Evolutionary conservation across 768 basidiomycete genomes (phyloP).

Genomic region (Russula compacta): DNA sequence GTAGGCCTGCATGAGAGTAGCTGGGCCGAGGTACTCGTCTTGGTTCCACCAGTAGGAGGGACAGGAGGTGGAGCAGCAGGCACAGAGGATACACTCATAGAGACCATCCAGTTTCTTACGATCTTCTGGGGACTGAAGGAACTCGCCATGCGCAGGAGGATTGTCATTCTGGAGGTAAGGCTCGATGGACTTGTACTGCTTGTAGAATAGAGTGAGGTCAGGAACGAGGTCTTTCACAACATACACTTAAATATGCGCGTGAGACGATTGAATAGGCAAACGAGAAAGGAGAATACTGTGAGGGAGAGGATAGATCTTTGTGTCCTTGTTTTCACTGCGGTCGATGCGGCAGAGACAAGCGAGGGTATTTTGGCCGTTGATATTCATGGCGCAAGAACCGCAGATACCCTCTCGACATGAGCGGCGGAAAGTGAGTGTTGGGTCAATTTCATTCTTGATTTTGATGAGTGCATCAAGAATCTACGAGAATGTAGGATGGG

Average conservation of each 20-base stretch:
- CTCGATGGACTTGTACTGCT: constrained; percentile 99
- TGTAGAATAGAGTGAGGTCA: constrained; percentile 87
- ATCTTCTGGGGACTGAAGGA: constrained; percentile 84
- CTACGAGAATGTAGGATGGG: constrained; percentile 26
- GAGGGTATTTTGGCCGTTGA: constrained; percentile 95
- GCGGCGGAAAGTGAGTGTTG: constrained; percentile 91
- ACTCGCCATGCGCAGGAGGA: constrained; percentile 76
- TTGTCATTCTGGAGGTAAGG: constrained; percentile 94
- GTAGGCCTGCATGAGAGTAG: constrained; percentile 94
- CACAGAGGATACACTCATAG: constrained; percentile 96
- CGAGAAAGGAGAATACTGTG: constrained; percentile 60
- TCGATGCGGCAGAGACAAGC: constrained; percentile 96
- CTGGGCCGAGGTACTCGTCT: constrained; percentile 96
- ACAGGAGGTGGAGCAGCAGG: constrained; percentile 97
- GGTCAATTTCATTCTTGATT: constrained; percentile 98
- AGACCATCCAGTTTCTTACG: constrained; percentile 87
- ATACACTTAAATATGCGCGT: constrained; percentile 57
- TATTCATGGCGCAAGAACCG: constrained; percentile 98
- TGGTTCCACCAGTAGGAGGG: constrained; percentile 99
- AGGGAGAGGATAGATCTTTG: constrained; percentile 94
- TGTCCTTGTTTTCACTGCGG: constrained; percentile 55
- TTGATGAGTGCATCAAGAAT: constrained; percentile 92
- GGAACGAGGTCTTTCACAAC: constrained; percentile 98
- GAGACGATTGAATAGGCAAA: neutral
- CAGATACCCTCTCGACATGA: constrained; percentile 95